Evolutionary conservation across 1,284 basidiomycete species (phyloP).

Genomic region (Heterobasidion annosum): DNA sequence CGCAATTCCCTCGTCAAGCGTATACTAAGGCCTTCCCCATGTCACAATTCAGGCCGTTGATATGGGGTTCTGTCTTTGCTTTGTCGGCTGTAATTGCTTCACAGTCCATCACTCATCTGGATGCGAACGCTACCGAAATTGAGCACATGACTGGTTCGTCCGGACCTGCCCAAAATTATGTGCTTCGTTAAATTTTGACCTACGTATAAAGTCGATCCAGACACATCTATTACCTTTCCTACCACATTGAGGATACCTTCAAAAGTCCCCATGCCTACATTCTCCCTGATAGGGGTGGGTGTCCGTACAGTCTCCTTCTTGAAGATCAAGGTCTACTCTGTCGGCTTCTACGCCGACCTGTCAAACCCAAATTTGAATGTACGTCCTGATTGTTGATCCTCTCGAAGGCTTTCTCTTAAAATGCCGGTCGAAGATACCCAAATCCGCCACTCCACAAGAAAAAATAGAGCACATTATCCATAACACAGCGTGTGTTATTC

Average conservation of each 20-base stretch:
- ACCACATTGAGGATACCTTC: conserved; percentile 52
- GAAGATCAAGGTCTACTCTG: conserved; percentile 76
- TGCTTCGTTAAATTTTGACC: not conserved
- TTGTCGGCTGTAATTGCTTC: conserved; percentile 21
- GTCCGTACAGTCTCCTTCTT: conserved; percentile 83
- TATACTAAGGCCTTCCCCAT: not conserved
- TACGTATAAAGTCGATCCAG: conserved; percentile 46
- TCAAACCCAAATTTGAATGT: conserved; percentile 51
- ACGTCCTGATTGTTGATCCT: conserved; percentile 12
- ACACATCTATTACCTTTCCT: conserved; percentile 66
- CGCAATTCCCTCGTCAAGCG: too few relatives aligned
- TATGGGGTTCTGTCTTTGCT: conserved; percentile 26
- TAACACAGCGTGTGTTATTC: conserved; percentile 64
- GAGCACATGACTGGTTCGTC: conserved; percentile 17
- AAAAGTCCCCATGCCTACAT: conserved; percentile 46
- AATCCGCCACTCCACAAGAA: conserved; percentile 49
- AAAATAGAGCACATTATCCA: conserved; percentile 61
- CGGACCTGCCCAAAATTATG: not conserved
- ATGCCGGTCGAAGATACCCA: conserved; percentile 28
- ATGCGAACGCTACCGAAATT: conserved; percentile 18
- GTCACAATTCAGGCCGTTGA: conserved; percentile 4
- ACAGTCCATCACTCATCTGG: conserved; percentile 25
- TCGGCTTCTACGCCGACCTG: conserved; percentile 80
- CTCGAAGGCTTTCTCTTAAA: conserved; percentile 11
- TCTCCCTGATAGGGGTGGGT: conserved; percentile 72